phyloP scores from a whole-genome alignment of 768 basidiomycete species.

The Pisolithus marmoratus region DNA sequence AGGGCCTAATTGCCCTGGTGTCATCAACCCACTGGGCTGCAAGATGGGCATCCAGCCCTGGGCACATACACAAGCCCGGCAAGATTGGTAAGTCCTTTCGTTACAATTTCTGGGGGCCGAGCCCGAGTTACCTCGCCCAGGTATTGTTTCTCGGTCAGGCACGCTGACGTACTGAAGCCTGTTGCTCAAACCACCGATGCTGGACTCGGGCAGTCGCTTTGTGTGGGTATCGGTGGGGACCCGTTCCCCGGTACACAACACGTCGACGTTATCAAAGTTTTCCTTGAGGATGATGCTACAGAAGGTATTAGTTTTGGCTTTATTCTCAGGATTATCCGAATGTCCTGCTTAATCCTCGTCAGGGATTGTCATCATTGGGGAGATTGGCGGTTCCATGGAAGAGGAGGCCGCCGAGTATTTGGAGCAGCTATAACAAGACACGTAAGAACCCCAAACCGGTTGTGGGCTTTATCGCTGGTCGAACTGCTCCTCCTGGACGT shows the following conservation, averaged over 20 bases:
- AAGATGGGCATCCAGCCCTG: conserved; percentile 99
- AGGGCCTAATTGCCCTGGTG: conserved; percentile 97
- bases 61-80: conserved; percentile 94
- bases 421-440: conserved; percentile 87
- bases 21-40: conserved; percentile 95
- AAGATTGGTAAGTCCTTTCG: conserved; percentile 69
- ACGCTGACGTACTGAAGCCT: conserved; percentile 97
- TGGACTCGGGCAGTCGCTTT: conserved; percentile 94
- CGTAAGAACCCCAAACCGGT: conserved; percentile 86
- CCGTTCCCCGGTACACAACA: conserved; percentile 97
- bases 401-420: conserved; percentile 98
- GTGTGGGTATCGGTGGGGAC: conserved; percentile 96
- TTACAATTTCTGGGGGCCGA: not conserved
- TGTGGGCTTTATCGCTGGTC: conserved; percentile 96
- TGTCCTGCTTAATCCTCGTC: conserved; percentile 5
- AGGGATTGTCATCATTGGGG: conserved; percentile 98
- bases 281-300: conserved; percentile 91
- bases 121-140: conserved; percentile 30
- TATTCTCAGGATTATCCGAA: not conserved
- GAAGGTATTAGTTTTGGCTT: conserved; percentile 56
- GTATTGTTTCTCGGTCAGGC: conserved; percentile 92
- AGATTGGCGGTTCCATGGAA: conserved; percentile 99
- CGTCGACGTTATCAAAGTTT: conserved; percentile 91
- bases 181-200: conserved; percentile 95
- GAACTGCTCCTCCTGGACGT: conserved; percentile 94